Evolutionary conservation across 2,329 filamentous ascomycete species (phyloP).

Genomic region (Lanzia echinophila): DNA sequence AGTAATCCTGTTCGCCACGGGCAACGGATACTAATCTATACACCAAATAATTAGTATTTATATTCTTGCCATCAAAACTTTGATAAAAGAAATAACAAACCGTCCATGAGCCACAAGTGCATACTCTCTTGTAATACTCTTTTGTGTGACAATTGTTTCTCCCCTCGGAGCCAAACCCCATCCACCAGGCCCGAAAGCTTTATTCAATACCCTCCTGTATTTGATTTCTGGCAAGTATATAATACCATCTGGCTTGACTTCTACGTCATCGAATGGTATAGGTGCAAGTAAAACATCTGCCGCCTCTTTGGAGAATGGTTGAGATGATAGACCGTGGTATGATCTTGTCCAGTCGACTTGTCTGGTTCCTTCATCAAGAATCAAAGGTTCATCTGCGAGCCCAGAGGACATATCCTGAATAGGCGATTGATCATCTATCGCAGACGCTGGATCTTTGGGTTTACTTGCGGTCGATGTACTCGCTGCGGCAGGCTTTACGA

Average conservation of each 20-base stretch:
- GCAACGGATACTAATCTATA: constrained; percentile 82
- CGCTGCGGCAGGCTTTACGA: constrained; percentile 6
- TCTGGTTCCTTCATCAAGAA: constrained; percentile 40
- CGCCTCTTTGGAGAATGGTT: constrained; percentile 59
- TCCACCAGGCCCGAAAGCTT: constrained; percentile 86
- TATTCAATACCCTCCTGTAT: constrained; percentile 84
- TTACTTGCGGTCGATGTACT: background rate
- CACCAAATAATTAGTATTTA: constrained; percentile 8
- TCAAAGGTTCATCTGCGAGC: constrained; percentile 43
- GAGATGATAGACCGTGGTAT: constrained; percentile 59
- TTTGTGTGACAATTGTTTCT: constrained; percentile 53
- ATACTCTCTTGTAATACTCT: constrained; percentile 78
- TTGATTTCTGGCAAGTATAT: constrained; percentile 97
- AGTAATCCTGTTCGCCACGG: constrained; percentile 91
- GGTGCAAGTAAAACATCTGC: constrained; percentile 55
- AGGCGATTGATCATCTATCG: constrained; percentile 38
- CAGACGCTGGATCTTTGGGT: constrained; percentile 46
- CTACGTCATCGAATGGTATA: constrained; percentile 68
- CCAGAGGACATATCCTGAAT: constrained; percentile 40
- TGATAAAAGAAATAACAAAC: constrained; percentile 43
- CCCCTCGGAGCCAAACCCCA: constrained; percentile 91
- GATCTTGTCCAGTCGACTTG: constrained; percentile 69
- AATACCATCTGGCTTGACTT: constrained; percentile 96
- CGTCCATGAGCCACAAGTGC: constrained; percentile 81
- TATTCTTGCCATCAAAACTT: background rate